phyloP scores from a whole-genome alignment of 257 asterid species.

The Solanum ossicruentum region DNA sequence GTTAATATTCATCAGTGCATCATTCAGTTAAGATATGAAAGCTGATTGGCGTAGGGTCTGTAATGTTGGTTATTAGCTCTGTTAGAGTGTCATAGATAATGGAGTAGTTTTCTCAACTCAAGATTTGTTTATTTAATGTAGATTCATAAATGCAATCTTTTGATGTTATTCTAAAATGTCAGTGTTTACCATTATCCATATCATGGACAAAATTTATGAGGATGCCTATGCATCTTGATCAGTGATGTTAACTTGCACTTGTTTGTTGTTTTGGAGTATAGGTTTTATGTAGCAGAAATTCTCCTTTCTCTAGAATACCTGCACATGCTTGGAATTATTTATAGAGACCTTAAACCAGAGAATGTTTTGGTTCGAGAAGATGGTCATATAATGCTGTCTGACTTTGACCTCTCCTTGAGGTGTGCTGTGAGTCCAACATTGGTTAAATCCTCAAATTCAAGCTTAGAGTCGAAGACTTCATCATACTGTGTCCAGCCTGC shows the following conservation, averaged over 20 bases:
- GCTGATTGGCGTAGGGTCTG: not conserved
- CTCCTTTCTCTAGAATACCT: constrained; percentile 54
- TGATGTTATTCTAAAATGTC: not conserved
- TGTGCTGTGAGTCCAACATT: constrained; percentile 48
- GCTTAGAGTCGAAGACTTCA: constrained; percentile 24
- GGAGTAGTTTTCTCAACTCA: not conserved
- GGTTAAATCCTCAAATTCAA: constrained; percentile 30
- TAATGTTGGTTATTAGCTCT: not conserved
- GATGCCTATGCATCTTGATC: not conserved
- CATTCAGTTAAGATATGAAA: not conserved
- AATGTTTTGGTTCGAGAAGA: constrained; percentile 55
- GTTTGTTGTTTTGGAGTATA: constrained; percentile 2
- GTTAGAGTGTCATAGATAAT: not conserved
- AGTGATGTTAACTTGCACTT: not conserved
- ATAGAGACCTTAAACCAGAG: constrained; percentile 59
- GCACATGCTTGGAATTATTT: constrained; percentile 64
- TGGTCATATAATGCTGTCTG: constrained; percentile 67
- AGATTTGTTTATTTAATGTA: not conserved
- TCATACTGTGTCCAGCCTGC: constrained; percentile 45
- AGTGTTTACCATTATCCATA: not conserved
- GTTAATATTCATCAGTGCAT: not conserved
- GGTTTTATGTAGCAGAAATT: constrained; percentile 63
- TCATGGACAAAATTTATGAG: not conserved
- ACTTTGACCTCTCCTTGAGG: constrained; percentile 51
- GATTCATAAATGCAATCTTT: not conserved